Conservation (phyloP, 345 rosid species). For the Pseudoturritis turrita region DNA sequence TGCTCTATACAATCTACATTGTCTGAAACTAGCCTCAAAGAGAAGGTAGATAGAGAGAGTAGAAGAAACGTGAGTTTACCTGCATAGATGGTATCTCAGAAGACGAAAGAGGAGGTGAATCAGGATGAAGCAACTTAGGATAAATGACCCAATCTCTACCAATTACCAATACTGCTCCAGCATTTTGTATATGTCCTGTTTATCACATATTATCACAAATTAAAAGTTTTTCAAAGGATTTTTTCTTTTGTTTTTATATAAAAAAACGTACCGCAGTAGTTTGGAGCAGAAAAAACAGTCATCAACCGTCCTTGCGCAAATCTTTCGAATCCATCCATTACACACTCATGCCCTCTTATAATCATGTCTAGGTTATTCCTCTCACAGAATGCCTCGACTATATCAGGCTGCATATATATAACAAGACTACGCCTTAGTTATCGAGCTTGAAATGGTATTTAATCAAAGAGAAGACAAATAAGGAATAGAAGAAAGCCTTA, state of each 20-base stretch:
- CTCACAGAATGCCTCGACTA: conserved; percentile 68
- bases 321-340: conserved; percentile 83
- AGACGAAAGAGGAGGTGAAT: conserved; percentile 78
- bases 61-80: neutral
- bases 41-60: neutral
- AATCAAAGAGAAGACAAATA: neutral
- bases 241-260: neutral
- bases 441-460: neutral
- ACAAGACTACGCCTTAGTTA: neutral
- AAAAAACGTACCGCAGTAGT: conserved; percentile 67
- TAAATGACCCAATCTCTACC: conserved; percentile 73
- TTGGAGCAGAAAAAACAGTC: conserved; percentile 91
- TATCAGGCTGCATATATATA: conserved; percentile 64
- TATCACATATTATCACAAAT: neutral
- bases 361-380: conserved; percentile 66
- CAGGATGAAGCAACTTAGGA: conserved; percentile 80
- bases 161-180: conserved; percentile 85
- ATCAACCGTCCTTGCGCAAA: conserved; percentile 91
- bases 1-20: neutral
- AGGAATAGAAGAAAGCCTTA: conserved; percentile 6
- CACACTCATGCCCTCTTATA: conserved; percentile 88
- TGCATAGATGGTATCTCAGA: conserved; percentile 70
- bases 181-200: conserved; percentile 68
- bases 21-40: no score
- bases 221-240: no score